Evolutionary conservation across 2,329 filamentous ascomycete species (phyloP).

Genomic region (Colletotrichum brevisporum): DNA sequence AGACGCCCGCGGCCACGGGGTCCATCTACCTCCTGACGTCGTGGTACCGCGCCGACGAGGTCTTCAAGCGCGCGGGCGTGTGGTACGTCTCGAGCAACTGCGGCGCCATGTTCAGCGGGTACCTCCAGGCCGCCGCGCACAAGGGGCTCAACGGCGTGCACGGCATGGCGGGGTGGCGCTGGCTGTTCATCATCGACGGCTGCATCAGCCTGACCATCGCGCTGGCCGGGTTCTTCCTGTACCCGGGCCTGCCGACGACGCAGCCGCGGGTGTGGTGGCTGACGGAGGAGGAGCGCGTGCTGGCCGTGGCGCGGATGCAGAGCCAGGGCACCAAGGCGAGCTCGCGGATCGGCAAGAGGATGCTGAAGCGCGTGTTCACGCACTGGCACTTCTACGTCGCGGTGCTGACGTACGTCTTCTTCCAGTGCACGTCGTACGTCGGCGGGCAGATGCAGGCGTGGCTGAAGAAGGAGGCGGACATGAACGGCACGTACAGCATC

Average conservation of each 20-base stretch:
- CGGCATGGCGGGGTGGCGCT: slow-evolving; percentile 61
- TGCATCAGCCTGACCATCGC: slow-evolving; percentile 65
- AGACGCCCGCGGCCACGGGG: slow-evolving; percentile 39
- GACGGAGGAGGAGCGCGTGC: slow-evolving; percentile 47
- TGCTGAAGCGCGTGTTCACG: slow-evolving; percentile 46
- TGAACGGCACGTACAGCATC: slow-evolving; percentile 25
- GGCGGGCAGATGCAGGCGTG: slow-evolving; percentile 42
- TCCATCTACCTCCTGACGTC: slow-evolving; percentile 47
- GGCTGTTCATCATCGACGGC: slow-evolving; percentile 68
- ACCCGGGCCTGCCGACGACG: slow-evolving; percentile 53
- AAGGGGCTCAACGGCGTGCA: slow-evolving; percentile 60
- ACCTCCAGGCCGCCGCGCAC: slow-evolving; percentile 65
- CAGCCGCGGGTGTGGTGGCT: slow-evolving; percentile 50
- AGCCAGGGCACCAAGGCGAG: slow-evolving; percentile 40
- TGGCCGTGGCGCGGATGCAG: slow-evolving; percentile 50
- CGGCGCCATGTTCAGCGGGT: slow-evolving; percentile 64
- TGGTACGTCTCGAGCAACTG: slow-evolving; percentile 63
- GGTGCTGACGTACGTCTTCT: slow-evolving; percentile 45
- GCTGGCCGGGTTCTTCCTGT: slow-evolving; percentile 61
- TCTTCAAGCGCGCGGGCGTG: slow-evolving; percentile 62
- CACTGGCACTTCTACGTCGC: slow-evolving; percentile 48
- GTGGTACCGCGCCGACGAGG: slow-evolving; percentile 49
- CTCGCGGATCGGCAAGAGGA: slow-evolving; percentile 43
- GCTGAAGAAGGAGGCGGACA: slow-evolving; percentile 43
- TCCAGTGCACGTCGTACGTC: slow-evolving; percentile 41